phyloP scores from a whole-genome alignment of 371 early-diverging fungal species.

The Rhizopus sp. region DNA sequence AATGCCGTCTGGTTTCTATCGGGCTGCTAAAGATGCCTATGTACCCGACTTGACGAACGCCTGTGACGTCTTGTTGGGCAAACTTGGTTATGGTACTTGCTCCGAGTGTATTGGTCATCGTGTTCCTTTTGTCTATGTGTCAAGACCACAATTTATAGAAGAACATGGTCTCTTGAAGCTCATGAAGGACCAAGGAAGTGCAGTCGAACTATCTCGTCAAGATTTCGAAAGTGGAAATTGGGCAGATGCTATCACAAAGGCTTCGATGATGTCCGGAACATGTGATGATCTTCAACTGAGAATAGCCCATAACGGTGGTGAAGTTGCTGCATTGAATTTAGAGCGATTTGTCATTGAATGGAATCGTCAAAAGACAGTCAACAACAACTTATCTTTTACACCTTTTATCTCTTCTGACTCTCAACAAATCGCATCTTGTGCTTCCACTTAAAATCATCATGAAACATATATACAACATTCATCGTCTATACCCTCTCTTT shows the following conservation, averaged over 20 bases:
- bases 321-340: slow-evolving; percentile 50
- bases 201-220: slow-evolving; percentile 62
- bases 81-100: slow-evolving; percentile 83
- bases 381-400: not conserved
- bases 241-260: slow-evolving; percentile 49
- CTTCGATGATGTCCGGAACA: slow-evolving; percentile 37
- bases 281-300: slow-evolving; percentile 37
- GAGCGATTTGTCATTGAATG: slow-evolving; percentile 52
- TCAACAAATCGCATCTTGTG: not conserved
- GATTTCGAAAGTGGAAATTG: slow-evolving; percentile 67
- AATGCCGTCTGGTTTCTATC: slow-evolving; percentile 59
- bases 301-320: slow-evolving; percentile 60
- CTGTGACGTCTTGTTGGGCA: slow-evolving; percentile 76
- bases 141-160: slow-evolving; percentile 79
- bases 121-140: slow-evolving; percentile 76
- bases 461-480: not conserved
- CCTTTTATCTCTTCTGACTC: not conserved
- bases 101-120: slow-evolving; percentile 77
- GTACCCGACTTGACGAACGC: slow-evolving; percentile 79
- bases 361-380: slow-evolving; percentile 16
- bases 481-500: not conserved
- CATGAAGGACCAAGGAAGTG: slow-evolving; percentile 66
- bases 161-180: slow-evolving; percentile 70
- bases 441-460: not conserved
- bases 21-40: slow-evolving; percentile 65